A percentile compares a stretch with the other conserved stretches of the same genome.
Conservation (phyloP, 2,329 filamentous ascomycete species). For the Coniochaeta sp. region DNA sequence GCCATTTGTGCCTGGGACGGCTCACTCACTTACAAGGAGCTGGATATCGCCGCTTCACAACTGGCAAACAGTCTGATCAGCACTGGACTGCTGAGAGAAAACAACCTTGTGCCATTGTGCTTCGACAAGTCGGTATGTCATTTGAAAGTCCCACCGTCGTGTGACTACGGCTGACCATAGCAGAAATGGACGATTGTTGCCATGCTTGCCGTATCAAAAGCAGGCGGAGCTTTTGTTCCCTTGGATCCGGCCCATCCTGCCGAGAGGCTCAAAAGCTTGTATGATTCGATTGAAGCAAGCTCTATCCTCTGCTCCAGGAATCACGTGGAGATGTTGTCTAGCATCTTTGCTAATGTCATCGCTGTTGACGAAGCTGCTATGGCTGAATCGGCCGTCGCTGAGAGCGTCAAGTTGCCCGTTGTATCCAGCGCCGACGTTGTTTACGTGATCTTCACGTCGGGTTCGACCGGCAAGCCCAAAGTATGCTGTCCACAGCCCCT, state of each 20-base stretch:
- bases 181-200: conserved; percentile 3
- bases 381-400: not conserved
- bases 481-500: conserved; percentile 3
- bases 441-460: conserved; percentile 17
- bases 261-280: conserved; percentile 10
- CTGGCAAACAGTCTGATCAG: conserved; percentile 3
- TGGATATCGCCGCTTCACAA: not conserved
- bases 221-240: conserved; percentile 3
- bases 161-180: not conserved
- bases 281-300: conserved; percentile 11
- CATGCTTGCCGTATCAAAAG: not conserved
- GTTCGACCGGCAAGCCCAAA: conserved; percentile 16
- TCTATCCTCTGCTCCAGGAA: conserved; percentile 12
- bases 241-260: not conserved
- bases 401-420: not conserved
- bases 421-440: conserved; percentile 8
- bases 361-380: conserved; percentile 3
- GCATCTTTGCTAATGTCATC: conserved; percentile 5
- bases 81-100: conserved; percentile 10
- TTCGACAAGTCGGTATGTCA: conserved; percentile 7
- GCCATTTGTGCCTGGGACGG: conserved; percentile 6
- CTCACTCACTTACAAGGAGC: conserved; percentile 1
- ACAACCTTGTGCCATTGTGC: too few relatives aligned
- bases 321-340: conserved; percentile 6
- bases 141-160: too few relatives aligned